A percentile compares a stretch with the other conserved stretches of the same genome.
Evolutionary conservation across 306 rosid species (phyloP).

Genomic region (Rosa multiflora): DNA sequence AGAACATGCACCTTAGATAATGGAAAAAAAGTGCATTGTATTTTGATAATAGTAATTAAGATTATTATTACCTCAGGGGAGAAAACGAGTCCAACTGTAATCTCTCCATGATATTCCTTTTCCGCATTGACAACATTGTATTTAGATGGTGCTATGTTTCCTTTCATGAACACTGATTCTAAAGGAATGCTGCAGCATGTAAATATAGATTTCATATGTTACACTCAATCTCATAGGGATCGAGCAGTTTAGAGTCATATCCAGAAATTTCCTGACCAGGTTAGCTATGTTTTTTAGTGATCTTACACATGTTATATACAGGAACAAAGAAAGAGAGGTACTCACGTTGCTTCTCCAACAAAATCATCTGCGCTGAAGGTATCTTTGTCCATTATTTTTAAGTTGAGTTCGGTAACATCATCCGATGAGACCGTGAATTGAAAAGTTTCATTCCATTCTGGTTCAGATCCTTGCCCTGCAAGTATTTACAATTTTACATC

Average conservation of each 20-base stretch:
- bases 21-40: neutral
- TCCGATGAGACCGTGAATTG: constrained; percentile 55
- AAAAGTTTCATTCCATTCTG: constrained; percentile 82
- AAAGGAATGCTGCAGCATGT: constrained; percentile 52
- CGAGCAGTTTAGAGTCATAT: no score
- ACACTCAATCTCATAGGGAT: neutral
- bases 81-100: constrained; percentile 52
- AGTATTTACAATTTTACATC: neutral
- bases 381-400: constrained; percentile 75
- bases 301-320: neutral
- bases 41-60: neutral
- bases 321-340: neutral
- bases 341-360: constrained; percentile 70
- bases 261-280: neutral
- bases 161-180: constrained; percentile 41
- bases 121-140: constrained; percentile 61
- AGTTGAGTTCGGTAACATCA: constrained; percentile 41
- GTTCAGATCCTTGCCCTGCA: constrained; percentile 57
- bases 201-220: neutral
- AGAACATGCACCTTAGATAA: neutral
- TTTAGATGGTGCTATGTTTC: constrained; percentile 43
- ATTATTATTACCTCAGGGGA: constrained; percentile 19
- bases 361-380: constrained; percentile 38
- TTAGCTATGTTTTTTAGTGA: neutral
- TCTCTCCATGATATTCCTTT: constrained; percentile 47